These are phyloP conservation scores for Colletotrichum tanaceti DNA, from an alignment of 2,329 filamentous ascomycete species.

Conservation along the genomic window DNA sequence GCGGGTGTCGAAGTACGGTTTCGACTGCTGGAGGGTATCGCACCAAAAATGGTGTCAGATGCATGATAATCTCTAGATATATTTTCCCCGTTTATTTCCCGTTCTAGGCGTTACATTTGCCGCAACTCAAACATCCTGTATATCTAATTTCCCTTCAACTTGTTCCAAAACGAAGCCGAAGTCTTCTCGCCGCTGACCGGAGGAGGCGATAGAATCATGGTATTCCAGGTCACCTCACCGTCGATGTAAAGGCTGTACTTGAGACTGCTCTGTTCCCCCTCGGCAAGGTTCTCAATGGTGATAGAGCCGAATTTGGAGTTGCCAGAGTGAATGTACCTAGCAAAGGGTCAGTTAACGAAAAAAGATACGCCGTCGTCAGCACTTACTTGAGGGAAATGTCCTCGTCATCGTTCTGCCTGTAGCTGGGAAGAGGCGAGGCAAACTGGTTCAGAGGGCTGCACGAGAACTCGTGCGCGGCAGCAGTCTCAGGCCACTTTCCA, in stretches of 20 bases:
- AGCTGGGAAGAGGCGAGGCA: conserved; percentile 86
- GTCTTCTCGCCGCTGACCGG: conserved; percentile 47
- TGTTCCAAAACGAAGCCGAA: conserved; percentile 61
- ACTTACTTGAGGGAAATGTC: conserved; percentile 87
- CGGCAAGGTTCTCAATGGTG: conserved; percentile 76
- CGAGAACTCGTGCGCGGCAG: conserved; percentile 88
- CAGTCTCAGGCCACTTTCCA: conserved; percentile 71
- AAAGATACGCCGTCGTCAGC: background rate
- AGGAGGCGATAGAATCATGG: conserved; percentile 62
- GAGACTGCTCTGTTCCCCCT: conserved; percentile 76
- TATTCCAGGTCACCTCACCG: conserved; percentile 82
- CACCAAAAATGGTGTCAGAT: too few relatives aligned
- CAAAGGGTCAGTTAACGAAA: conserved; percentile 42
- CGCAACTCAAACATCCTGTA: background rate
- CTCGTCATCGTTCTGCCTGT: conserved; percentile 81
- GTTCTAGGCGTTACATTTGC: background rate
- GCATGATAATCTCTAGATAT: background rate
- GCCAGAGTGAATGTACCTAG: conserved; percentile 81
- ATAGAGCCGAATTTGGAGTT: conserved; percentile 90
- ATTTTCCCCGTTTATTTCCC: too few relatives aligned
- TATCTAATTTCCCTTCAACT: conserved; percentile 46
- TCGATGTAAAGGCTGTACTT: conserved; percentile 87
- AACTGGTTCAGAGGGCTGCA: conserved; percentile 94
- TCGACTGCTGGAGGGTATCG: too few relatives aligned
- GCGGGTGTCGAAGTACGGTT: too few relatives aligned